Evolutionary conservation across 177 flowering plant genomes (phyloP).

Genomic region (Vitis hybrid): DNA sequence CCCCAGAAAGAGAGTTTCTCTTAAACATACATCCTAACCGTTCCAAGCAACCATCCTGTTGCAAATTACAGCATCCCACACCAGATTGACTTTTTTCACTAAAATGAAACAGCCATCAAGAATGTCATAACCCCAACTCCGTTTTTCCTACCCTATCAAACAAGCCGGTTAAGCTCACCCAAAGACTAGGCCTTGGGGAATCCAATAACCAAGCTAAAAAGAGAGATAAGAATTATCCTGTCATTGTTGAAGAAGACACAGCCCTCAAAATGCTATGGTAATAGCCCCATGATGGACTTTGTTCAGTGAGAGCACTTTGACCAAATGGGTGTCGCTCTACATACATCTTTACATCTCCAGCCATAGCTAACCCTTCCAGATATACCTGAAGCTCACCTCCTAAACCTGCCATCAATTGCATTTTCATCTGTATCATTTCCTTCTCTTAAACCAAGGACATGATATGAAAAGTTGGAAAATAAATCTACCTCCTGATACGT

Average conservation of each 20-base stretch:
- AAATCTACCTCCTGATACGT: no score
- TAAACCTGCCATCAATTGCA: conserved; percentile 42
- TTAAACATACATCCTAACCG: neutral
- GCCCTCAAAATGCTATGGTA: conserved; percentile 34
- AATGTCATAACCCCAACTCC: no score
- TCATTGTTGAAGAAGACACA: neutral
- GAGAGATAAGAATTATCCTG: neutral
- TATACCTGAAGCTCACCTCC: conserved; percentile 73
- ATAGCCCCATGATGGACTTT: conserved; percentile 56
- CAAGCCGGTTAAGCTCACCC: no score
- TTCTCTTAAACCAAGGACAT: neutral
- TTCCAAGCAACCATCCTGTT: neutral
- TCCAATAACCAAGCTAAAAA: no score
- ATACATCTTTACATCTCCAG: conserved; percentile 54
- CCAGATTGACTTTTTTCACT: neutral
- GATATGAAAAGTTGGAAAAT: no score
- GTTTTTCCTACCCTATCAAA: no score
- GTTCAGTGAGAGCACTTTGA: conserved; percentile 52
- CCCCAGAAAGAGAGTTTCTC: neutral
- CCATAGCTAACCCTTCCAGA: conserved; percentile 49
- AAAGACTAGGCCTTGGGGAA: no score
- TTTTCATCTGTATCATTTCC: neutral
- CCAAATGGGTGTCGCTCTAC: conserved; percentile 72
- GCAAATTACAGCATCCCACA: neutral
- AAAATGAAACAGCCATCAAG: neutral